Base-by-base conservation (phyloP, 805 yeast genomes). In the Cyberlindnera americana region DNA sequence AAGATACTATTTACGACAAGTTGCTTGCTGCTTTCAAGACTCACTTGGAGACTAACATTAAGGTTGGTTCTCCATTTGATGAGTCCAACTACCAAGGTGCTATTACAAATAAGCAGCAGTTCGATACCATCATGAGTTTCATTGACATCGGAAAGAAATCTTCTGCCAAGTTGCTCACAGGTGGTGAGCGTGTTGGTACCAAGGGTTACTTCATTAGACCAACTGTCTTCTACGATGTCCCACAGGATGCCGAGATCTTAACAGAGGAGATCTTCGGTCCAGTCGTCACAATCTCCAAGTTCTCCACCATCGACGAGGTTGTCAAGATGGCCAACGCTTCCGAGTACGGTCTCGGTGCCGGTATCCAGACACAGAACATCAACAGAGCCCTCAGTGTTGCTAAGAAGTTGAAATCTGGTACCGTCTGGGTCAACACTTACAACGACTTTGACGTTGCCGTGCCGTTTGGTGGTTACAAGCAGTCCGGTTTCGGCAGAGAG, bases 401-500 rank as follows among this genome's bases (percentile, higher is more conserved):
- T 33, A 75, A 75, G 65, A 73, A 71, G 66, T 60, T 83, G 44
- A 75, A 77, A 59, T 79, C 89, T 37, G 91, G 91, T 67, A 79
- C 88, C 32, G 76, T 83, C 47, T 83, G 90, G 89, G 68, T 82
- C 48, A 83, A 83, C 72, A 82, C 89, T 43, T 83, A 82, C 67
- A 83, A 83, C 58, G 88, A 81, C 60, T 81, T 83, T 75, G 78
- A 83, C 59, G 76, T 73, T 38, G 67, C 72, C 61, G 83, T 81
- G 61, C 90, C 91, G 66, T 83, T 83, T 58, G 91, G 91, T 62
- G 91, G 91, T 59, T 81, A 67, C 70, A 80, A 81, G 59, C 81
- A 81, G 67, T 78, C 86, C 47, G 91, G 91, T 64, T 74, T 82
- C 61, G 93, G 93, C 62, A 80, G 87, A 72, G 93, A 83, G 70